These are phyloP conservation scores for Thelonectria discophora DNA, from an alignment of 2,329 filamentous ascomycete genomes.

Conservation along the genomic window DNA sequence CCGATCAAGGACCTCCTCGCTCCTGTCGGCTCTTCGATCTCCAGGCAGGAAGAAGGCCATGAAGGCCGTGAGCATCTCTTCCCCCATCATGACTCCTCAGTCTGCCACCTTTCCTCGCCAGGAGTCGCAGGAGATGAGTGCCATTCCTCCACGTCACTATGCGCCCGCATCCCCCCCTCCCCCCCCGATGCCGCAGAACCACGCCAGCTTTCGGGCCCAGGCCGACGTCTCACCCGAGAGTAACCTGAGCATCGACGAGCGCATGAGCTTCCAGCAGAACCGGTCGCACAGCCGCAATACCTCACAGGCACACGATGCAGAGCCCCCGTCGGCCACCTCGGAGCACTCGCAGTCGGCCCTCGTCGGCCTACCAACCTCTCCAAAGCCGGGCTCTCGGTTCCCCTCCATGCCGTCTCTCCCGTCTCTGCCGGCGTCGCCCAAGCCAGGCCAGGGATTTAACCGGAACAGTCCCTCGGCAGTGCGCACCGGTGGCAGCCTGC, in stretches of 20 bases:
- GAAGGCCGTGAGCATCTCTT: constrained; percentile 67
- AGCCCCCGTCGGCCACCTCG: constrained; percentile 62
- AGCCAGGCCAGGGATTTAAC: constrained; percentile 60
- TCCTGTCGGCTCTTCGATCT: constrained; percentile 69
- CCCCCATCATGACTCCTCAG: constrained; percentile 71
- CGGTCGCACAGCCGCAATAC: constrained; percentile 48
- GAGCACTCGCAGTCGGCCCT: constrained; percentile 61
- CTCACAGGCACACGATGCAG: constrained; percentile 53
- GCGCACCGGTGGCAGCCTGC: constrained; percentile 65
- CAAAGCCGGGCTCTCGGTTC: constrained; percentile 47
- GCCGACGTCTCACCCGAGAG: constrained; percentile 53
- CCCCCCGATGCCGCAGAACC: constrained; percentile 55
- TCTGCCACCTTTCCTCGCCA: constrained; percentile 66
- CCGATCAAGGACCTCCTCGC: constrained; percentile 66
- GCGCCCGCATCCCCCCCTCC: constrained; percentile 66
- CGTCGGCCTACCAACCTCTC: constrained; percentile 60
- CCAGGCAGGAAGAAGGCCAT: constrained; percentile 61
- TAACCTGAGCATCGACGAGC: constrained; percentile 63
- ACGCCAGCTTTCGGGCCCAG: constrained; percentile 47
- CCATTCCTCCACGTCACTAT: constrained; percentile 67
- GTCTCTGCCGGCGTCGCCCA: constrained; percentile 59
- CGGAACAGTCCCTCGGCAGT: constrained; percentile 62
- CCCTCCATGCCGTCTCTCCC: constrained; percentile 22
- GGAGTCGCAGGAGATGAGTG: constrained; percentile 64
- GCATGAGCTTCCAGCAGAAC: constrained; percentile 57